These are phyloP conservation scores for Ormosia emarginata DNA, from an alignment of 306 rosid genomes.

Conservation along the genomic window DNA sequence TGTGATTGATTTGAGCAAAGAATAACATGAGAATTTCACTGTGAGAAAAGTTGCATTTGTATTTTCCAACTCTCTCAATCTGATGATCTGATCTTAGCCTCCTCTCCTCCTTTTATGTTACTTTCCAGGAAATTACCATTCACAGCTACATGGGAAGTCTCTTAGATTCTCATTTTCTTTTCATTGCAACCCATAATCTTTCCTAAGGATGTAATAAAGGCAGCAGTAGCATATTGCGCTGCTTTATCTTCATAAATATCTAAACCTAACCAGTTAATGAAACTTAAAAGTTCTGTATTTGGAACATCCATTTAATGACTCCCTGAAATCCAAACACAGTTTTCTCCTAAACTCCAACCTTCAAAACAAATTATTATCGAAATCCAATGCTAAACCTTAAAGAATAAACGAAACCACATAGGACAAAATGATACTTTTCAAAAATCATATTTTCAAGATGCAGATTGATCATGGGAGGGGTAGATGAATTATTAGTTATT, in stretches of 20 bases:
- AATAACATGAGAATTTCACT: neutral
- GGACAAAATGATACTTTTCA: neutral
- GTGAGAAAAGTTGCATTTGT: neutral
- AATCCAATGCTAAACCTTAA: neutral
- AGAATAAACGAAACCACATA: neutral
- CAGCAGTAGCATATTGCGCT: neutral
- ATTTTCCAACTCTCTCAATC: neutral
- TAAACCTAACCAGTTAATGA: neutral
- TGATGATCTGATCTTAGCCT: neutral
- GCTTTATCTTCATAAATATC: neutral
- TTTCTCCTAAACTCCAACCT: neutral
- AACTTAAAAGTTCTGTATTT: neutral
- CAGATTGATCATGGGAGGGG: neutral
- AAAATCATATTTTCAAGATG: neutral
- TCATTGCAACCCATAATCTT: neutral
- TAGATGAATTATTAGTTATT: neutral
- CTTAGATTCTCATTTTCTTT: neutral
- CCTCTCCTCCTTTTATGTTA: neutral
- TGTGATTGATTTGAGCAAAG: neutral
- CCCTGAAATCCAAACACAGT: neutral
- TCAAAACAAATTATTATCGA: neutral
- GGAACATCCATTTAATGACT: neutral
- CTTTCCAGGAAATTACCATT: neutral
- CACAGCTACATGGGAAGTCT: neutral
- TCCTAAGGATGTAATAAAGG: neutral